Base-by-base conservation (phyloP, 305 asterid genomes). In the Salvia sclarea region DNA sequence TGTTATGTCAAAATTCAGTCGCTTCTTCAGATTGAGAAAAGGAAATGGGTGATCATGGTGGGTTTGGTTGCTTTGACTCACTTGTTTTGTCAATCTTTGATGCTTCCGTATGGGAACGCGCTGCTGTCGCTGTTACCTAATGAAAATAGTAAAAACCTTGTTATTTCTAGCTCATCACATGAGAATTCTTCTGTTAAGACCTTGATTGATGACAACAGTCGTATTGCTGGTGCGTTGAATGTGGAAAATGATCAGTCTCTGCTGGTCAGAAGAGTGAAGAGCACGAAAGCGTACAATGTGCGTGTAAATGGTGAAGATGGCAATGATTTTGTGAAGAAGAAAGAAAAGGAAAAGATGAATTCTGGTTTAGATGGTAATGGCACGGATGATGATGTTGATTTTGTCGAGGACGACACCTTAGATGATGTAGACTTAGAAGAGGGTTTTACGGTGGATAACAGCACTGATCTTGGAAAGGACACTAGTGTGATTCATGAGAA, bases 41-140 rank as follows among this genome's bases (percentile, higher is more conserved):
- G 84, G 86, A 92, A 79, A 79, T 92, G 95, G 97, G 72, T 89
- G 67, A 66, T 88, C 48, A 75, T 92, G 76, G 84, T 90, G 75
- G 84, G 83, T 56, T 80, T 90, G 72, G 84, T 90, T 74, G 88
- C 91, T 73, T n/a, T 86, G 54, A 85, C 88, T 78, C 98, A 92
- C 73, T 68, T 92, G 71, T 72, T 88, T 18, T 88, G 90, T 73
- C 98, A 86, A 72, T 78, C 97, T 52, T 65, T 90, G 80, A 85
- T 92, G 90, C 95, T 92, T 78, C 96, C 96, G 0, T 80, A 89
- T 73, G 90, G 88, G 13, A 83, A 75, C 44, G 89, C 89, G 14
- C 95, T 89, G 56, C 61, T 75, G 5, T 86, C 96, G 13, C 47
- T 87, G 18, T 54, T 87, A 38, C 87, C 91, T n/a, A 69, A 70